Evolutionary conservation across 2,329 filamentous ascomycete genomes (phyloP).

Genomic region (Cryphonectria carpinicola): DNA sequence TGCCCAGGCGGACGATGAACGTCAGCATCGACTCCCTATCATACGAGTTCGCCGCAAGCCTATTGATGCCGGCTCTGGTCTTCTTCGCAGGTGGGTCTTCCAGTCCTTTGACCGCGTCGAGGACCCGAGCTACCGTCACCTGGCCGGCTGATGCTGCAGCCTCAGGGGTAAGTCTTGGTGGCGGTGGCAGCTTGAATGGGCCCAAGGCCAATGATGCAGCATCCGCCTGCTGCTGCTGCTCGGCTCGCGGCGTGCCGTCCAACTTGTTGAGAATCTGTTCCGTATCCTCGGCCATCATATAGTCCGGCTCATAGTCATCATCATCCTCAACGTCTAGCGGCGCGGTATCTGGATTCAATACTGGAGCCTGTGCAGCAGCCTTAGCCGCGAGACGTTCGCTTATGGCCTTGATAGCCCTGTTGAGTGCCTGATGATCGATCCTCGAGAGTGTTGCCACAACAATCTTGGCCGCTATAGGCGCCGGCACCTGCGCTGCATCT

Average conservation of each 20-base stretch:
- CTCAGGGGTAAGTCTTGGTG: constrained; percentile 72
- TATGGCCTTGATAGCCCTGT: constrained; percentile 69
- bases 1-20: constrained; percentile 82
- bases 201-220: constrained; percentile 67
- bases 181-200: constrained; percentile 78
- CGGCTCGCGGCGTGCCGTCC: constrained; percentile 67
- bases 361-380: constrained; percentile 48
- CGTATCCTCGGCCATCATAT: constrained; percentile 74
- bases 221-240: constrained; percentile 48
- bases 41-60: constrained; percentile 81
- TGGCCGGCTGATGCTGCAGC: constrained; percentile 76
- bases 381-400: constrained; percentile 54
- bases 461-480: constrained; percentile 77
- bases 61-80: constrained; percentile 74
- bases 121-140: constrained; percentile 75
- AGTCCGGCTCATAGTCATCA: constrained; percentile 89
- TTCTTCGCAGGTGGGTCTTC: constrained; percentile 68
- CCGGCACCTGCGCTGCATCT: constrained; percentile 78
- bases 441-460: constrained; percentile 77
- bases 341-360: constrained; percentile 61
- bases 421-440: constrained; percentile 70
- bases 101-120: constrained; percentile 74
- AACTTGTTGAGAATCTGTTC: constrained; percentile 80
- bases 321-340: constrained; percentile 75
- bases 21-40: constrained; percentile 91